Conservation (phyloP, 208 protist species). For the Vickermania spadyakhi region DNA sequence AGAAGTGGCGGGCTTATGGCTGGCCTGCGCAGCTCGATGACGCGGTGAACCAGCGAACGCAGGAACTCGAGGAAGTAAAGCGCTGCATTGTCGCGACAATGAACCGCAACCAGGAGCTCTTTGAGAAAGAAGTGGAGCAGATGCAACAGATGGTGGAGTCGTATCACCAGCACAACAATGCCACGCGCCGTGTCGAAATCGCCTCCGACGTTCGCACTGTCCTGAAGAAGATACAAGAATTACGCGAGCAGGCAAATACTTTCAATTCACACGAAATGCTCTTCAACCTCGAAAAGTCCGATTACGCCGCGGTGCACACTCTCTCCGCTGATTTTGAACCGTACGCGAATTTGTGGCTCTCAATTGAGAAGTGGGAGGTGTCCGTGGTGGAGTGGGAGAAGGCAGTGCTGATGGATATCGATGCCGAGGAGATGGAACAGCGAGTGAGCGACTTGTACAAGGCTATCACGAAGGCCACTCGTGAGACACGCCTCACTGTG, state of each 20-base stretch:
- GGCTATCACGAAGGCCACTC: slow-evolving; percentile 81
- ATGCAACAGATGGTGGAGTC: slow-evolving; percentile 61
- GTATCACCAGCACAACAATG: slow-evolving; percentile 88
- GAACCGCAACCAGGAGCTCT: slow-evolving; percentile 78
- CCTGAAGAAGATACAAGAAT: slow-evolving; percentile 76
- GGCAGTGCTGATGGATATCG: slow-evolving; percentile 71
- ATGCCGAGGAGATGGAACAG: slow-evolving; percentile 89
- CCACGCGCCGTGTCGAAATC: slow-evolving; percentile 80
- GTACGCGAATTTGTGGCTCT: slow-evolving; percentile 93
- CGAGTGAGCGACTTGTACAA: slow-evolving; percentile 63
- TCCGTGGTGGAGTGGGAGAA: slow-evolving; percentile 77
- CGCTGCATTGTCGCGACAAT: slow-evolving; percentile 74
- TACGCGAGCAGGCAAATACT: slow-evolving; percentile 76
- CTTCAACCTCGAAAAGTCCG: slow-evolving; percentile 90
- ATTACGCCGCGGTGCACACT: slow-evolving; percentile 86
- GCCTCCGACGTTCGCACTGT: slow-evolving; percentile 82
- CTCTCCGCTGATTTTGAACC: slow-evolving; percentile 94
- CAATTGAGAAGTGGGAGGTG: slow-evolving; percentile 81
- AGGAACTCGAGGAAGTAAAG: slow-evolving; percentile 90
- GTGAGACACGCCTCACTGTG: slow-evolving; percentile 70
- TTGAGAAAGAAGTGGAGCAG: slow-evolving; percentile 63
- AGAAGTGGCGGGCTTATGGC: slow-evolving; percentile 86
- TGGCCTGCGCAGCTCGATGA: slow-evolving; percentile 89
- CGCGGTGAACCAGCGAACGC: slow-evolving; percentile 81
- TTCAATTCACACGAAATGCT: slow-evolving; percentile 94